These are phyloP conservation scores for Vitis cinerea DNA, from an alignment of 164 flowering plant genomes.

Conservation along the genomic window DNA sequence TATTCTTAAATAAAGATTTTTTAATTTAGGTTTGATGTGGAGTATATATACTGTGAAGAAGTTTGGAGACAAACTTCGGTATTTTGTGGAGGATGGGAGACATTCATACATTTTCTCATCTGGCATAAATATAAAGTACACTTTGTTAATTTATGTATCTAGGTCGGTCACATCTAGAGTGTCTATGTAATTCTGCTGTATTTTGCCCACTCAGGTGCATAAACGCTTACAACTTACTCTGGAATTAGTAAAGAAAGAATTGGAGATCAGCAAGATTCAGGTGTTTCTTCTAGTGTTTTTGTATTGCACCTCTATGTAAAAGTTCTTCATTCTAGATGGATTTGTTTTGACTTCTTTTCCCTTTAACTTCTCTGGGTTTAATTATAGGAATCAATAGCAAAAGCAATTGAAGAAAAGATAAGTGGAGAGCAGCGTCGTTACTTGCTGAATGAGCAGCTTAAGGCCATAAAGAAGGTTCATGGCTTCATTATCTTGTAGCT, in stretches of 20 bases:
- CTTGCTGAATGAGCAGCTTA: conserved; percentile 92
- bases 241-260: conserved; percentile 91
- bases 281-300: conserved; percentile 28
- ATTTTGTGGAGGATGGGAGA: not conserved
- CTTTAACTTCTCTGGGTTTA: not conserved
- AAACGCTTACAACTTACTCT: conserved; percentile 82
- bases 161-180: not conserved
- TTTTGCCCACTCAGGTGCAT: conserved; percentile 54
- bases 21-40: too few relatives aligned
- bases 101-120: not conserved
- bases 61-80: not conserved
- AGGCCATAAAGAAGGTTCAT: conserved; percentile 94
- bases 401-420: conserved; percentile 97
- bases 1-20: too few relatives aligned
- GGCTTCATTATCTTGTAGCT: too few relatives aligned
- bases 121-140: not conserved
- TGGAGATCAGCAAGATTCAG: conserved; percentile 98
- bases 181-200: conserved; percentile 1
- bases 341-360: not conserved
- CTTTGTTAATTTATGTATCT: not conserved
- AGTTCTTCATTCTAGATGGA: conserved; percentile 4
- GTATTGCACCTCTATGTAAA: not conserved
- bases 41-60: too few relatives aligned
- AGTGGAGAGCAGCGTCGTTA: conserved; percentile 97
- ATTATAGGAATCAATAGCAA: conserved; percentile 87